Evolutionary conservation across 345 rosid genomes (phyloP).

Genomic region (Cochlearia excelsa): DNA sequence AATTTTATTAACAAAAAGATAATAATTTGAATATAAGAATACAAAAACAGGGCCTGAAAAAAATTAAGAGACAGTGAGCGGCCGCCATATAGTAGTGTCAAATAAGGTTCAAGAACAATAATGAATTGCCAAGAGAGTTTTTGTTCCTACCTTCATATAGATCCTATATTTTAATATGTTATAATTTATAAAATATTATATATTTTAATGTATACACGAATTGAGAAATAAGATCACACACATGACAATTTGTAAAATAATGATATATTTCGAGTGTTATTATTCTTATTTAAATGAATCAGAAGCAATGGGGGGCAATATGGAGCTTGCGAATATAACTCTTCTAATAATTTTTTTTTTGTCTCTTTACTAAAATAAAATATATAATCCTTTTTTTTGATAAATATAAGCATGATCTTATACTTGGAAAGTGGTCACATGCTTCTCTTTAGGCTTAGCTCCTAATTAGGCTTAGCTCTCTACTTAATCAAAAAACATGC

Average conservation of each 20-base stretch:
- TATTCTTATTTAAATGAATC: conserved; percentile 11
- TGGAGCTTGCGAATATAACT: conserved; percentile 30
- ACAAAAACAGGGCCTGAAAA: conserved; percentile 12
- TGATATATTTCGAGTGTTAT: conserved; percentile 4
- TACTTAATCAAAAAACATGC: no score
- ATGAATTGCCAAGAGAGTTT: conserved; percentile 30
- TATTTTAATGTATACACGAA: conserved; percentile 5
- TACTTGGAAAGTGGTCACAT: conserved; percentile 17
- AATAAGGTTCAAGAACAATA: conserved; percentile 33
- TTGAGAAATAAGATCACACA: conserved; percentile 30
- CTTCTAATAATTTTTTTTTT: conserved; percentile 10
- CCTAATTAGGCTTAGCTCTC: no score
- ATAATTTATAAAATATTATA: neutral
- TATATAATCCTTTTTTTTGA: no score
- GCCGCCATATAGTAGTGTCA: conserved; percentile 27
- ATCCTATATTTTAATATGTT: conserved; percentile 23
- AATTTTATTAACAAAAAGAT: neutral
- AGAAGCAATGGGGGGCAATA: conserved; percentile 32
- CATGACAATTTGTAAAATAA: conserved; percentile 31
- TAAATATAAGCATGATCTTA: conserved; percentile 9
- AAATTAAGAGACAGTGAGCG: conserved; percentile 13
- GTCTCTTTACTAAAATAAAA: conserved; percentile 29
- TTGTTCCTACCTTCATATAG: conserved; percentile 31
- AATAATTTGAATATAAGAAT: conserved; percentile 4
- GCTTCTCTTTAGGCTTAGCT: conserved; percentile 3